Evolutionary conservation across 306 rosid genomes (phyloP).

Genomic region (Sicyos edulis): DNA sequence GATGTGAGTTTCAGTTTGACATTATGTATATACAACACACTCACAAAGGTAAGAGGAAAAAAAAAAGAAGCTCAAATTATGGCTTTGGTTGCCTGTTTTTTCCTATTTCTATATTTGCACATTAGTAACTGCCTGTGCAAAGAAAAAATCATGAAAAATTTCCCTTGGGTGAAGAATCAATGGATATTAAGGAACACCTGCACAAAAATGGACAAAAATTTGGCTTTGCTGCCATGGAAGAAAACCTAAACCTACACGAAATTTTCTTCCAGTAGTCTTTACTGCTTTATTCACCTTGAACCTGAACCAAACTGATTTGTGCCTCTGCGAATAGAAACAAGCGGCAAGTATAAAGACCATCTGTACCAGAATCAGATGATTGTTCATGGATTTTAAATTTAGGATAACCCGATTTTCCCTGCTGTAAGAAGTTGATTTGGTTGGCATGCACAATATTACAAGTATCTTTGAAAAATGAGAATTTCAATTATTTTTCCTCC

Average conservation of each 20-base stretch:
- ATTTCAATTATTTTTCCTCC: too few relatives aligned
- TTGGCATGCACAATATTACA: neutral
- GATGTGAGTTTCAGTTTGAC: neutral
- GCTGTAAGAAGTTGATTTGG: neutral
- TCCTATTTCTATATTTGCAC: neutral
- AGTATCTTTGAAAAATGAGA: neutral
- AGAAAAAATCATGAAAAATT: neutral
- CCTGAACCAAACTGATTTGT: neutral
- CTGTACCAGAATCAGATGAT: neutral
- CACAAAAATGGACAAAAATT: neutral
- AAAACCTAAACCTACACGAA: neutral
- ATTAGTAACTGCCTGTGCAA: neutral
- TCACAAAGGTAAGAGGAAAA: neutral
- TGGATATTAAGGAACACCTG: neutral
- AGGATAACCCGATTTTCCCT: neutral
- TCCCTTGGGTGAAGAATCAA: neutral
- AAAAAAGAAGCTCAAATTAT: neutral
- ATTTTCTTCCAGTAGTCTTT: neutral
- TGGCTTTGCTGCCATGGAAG: neutral
- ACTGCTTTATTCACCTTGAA: neutral
- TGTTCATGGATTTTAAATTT: neutral
- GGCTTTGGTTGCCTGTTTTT: constrained; percentile 8
- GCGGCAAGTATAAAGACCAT: neutral
- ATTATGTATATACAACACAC: neutral
- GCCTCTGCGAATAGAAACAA: neutral